These are phyloP conservation scores for Ophiostoma triangulosporum DNA, from an alignment of 2,329 filamentous ascomycete species.

Conservation along the genomic window DNA sequence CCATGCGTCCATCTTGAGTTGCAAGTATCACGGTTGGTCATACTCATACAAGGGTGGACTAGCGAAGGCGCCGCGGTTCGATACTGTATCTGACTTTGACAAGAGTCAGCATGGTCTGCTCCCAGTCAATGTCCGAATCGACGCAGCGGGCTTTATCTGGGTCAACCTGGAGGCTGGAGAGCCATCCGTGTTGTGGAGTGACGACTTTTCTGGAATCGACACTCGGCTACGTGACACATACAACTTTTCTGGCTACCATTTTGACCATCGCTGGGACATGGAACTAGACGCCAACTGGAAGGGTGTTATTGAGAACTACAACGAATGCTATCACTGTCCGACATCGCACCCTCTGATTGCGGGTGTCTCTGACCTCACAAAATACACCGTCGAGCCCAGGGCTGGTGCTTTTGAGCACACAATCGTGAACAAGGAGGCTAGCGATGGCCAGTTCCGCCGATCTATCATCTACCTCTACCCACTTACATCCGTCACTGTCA, in stretches of 20 bases:
- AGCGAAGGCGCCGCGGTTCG: slow-evolving; percentile 29
- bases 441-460: slow-evolving; percentile 9
- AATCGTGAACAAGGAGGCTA: slow-evolving; percentile 9
- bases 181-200: slow-evolving; percentile 28
- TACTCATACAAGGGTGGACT: slow-evolving; percentile 29
- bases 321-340: slow-evolving; percentile 35
- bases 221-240: slow-evolving; percentile 9
- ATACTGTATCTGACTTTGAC: slow-evolving; percentile 25
- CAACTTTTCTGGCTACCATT: slow-evolving; percentile 17
- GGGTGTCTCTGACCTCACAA: slow-evolving; percentile 29
- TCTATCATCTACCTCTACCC: slow-evolving; percentile 28
- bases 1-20: slow-evolving; percentile 26
- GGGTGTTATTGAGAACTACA: slow-evolving; percentile 33
- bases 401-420: slow-evolving; percentile 12
- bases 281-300: slow-evolving; percentile 28
- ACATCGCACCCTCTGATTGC: slow-evolving; percentile 34
- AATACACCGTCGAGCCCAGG: slow-evolving; percentile 26
- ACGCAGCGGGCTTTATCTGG: slow-evolving; percentile 11
- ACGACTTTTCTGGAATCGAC: slow-evolving; percentile 18
- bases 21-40: slow-evolving; percentile 33
- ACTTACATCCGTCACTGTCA: slow-evolving; percentile 25
- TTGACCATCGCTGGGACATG: slow-evolving; percentile 18
- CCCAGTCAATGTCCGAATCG: slow-evolving; percentile 31
- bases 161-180: slow-evolving; percentile 24
- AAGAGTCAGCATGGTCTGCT: slow-evolving; percentile 30